Conservation (phyloP, 768 basidiomycete genomes). For the Antrodiella citrinella region DNA sequence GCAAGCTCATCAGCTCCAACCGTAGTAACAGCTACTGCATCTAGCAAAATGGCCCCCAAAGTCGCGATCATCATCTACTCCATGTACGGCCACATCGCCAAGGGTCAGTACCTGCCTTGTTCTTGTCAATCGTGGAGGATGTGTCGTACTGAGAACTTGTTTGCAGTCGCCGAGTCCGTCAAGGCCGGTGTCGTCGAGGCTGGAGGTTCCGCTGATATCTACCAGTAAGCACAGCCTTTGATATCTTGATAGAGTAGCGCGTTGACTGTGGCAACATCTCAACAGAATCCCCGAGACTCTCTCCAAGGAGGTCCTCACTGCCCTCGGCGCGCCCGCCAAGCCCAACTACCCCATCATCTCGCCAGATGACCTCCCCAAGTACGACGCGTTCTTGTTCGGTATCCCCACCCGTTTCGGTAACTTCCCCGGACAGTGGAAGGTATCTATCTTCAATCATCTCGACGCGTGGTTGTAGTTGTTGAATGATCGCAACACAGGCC, state of each 20-base stretch:
- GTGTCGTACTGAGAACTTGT: no score
- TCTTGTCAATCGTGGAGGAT: no score
- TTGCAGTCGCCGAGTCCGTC: conserved; percentile 51
- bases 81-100: conserved; percentile 66
- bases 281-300: conserved; percentile 75
- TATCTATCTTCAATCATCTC: conserved; percentile 12
- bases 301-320: conserved; percentile 50
- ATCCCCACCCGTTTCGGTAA: conserved; percentile 77
- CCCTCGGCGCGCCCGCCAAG: conserved; percentile 68
- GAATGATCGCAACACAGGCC: no score
- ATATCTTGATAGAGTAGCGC: no score
- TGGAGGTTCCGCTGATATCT: conserved; percentile 37
- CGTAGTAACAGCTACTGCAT: conserved; percentile 3
- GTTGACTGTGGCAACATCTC: background rate
- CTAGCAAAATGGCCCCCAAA: conserved; percentile 29
- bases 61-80: conserved; percentile 70
- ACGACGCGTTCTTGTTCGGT: conserved; percentile 72
- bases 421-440: conserved; percentile 77
- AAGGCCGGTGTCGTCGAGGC: conserved; percentile 34
- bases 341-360: conserved; percentile 62
- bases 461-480: no score
- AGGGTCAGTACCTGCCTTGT: conserved; percentile 35
- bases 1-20: background rate
- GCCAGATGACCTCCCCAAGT: conserved; percentile 44
- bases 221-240: conserved; percentile 33